Evolutionary conservation across 1,284 basidiomycete genomes (phyloP).

Genomic region (Ceratobasidium sp.): DNA sequence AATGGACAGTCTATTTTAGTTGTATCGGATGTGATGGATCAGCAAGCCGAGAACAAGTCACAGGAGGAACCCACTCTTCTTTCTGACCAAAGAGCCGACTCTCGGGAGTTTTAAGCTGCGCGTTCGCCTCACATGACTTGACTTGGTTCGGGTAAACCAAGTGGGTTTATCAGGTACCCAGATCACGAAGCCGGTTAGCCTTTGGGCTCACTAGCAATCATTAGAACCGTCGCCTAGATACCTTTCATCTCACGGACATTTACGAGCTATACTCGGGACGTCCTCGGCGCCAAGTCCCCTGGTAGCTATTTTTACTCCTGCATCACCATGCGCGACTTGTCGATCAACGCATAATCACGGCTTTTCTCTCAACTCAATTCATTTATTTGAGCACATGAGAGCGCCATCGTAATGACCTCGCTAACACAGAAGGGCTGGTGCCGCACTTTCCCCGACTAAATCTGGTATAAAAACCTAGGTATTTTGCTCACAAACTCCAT

Average conservation of each 20-base stretch:
- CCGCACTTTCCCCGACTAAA: conserved; percentile 2
- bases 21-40: conserved; percentile 3
- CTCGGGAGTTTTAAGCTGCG: background rate
- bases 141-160: conserved; percentile 13
- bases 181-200: background rate
- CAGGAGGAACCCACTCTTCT: background rate
- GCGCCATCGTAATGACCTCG: background rate
- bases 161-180: background rate
- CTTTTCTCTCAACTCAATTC: background rate
- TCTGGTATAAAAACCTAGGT: conserved; percentile 8
- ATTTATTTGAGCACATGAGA: background rate
- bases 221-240: conserved; percentile 1
- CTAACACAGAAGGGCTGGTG: background rate
- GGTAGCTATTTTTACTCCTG: background rate
- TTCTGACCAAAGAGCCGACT: background rate
- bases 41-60: background rate
- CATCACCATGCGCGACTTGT: background rate
- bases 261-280: conserved; percentile 21
- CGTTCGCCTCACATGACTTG: conserved; percentile 4
- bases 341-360: background rate
- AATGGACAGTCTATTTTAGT: conserved; percentile 42
- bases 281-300: conserved; percentile 32
- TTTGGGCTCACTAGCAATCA: background rate
- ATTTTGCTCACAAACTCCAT: too few species aligned
- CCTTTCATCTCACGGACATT: conserved; percentile 1